Base-by-base conservation (phyloP, 1,284 basidiomycete species). In the Cutaneotrichosporon sp. region DNA sequence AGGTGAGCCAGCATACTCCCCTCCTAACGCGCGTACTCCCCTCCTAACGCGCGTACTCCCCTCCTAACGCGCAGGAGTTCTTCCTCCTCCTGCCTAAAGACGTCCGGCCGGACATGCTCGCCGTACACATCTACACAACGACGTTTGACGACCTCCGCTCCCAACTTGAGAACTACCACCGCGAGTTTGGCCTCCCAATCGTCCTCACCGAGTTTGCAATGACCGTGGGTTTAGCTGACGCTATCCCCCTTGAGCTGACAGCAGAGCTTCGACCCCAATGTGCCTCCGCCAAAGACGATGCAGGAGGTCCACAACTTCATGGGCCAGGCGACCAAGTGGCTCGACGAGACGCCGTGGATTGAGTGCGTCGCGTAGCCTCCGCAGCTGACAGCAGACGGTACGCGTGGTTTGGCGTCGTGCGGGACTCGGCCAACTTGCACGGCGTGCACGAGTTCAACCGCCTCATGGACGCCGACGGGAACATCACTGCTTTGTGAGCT, bases 291-390 rank as follows among this genome's bases (percentile, higher is more conserved):
- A 2, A 22, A 44, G 20, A 51, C 29, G 24, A 59, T 62, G 54
- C 69, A 72, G 52, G 64, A 71, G 56, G 70, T 72, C 5, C 69
- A 70, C 46, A 69, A 72, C 55, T 72, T 69, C 48, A 72, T 72
- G 70, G 57, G 46, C 7, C 49, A 52, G 19, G 62, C 67, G 3
- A 70, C 63, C 5, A 27, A 44, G 22, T 70, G 67, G 68, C 49
- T 71, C 4, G 65, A 71, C 53, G 34, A 48, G n/a, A 61, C 62
- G 11, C 52, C 58, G 19, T 70, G 63, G 63, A 57, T 59, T 10
- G 50, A 54, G 55, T 56, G 20, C 12, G 55, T 11, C 4, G 16
- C 17, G 8, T 4, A 22, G 2, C n/a, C 3, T 24, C 5, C 5
- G 5, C 11, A 24, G 17, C 54, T 55, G 41, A 55, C 42, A 1